Conservation (phyloP, 371 early-diverging fungal genomes). For the Rozella allomycis region DNA sequence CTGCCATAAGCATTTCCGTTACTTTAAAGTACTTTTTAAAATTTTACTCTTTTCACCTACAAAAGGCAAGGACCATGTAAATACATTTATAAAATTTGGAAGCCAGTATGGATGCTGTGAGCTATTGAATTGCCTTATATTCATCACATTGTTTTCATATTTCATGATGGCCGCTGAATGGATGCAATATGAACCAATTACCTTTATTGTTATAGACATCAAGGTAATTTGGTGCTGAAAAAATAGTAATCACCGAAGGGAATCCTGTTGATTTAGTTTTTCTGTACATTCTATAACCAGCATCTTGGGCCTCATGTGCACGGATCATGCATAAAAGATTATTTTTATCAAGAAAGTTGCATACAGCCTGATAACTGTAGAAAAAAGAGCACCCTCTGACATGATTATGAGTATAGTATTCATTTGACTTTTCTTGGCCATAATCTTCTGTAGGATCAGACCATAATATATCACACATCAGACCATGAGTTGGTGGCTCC, state of each 20-base stretch:
- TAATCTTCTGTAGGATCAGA: slow-evolving; percentile 90
- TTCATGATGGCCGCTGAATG: slow-evolving; percentile 64
- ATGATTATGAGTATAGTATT: slow-evolving; percentile 63
- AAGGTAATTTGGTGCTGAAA: slow-evolving; percentile 90
- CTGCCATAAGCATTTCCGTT: slow-evolving; percentile 78
- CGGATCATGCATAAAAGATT: slow-evolving; percentile 77
- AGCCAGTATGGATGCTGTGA: slow-evolving; percentile 90
- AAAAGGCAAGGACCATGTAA: slow-evolving; percentile 94
- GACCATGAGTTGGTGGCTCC: slow-evolving; percentile 80
- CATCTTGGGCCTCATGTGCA: slow-evolving; percentile 95
- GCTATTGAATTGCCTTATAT: slow-evolving; percentile 65
- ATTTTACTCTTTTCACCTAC: slow-evolving; percentile 83
- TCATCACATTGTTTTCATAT: slow-evolving; percentile 89
- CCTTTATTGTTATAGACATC: slow-evolving; percentile 93
- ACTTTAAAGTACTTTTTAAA: slow-evolving; percentile 18
- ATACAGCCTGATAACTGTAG: slow-evolving; percentile 69
- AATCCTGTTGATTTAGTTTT: slow-evolving; percentile 78
- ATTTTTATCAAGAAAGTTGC: slow-evolving; percentile 78
- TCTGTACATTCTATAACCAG: slow-evolving; percentile 88
- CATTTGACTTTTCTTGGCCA: slow-evolving; percentile 63
- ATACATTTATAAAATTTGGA: slow-evolving; percentile 90
- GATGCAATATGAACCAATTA: slow-evolving; percentile 2
- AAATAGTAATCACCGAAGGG: slow-evolving; percentile 87
- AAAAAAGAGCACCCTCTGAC: slow-evolving; percentile 88
- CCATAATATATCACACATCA: slow-evolving; percentile 95